These are phyloP conservation scores for Pyrus pyrifolia DNA, from an alignment of 306 rosid species.

Conservation along the genomic window DNA sequence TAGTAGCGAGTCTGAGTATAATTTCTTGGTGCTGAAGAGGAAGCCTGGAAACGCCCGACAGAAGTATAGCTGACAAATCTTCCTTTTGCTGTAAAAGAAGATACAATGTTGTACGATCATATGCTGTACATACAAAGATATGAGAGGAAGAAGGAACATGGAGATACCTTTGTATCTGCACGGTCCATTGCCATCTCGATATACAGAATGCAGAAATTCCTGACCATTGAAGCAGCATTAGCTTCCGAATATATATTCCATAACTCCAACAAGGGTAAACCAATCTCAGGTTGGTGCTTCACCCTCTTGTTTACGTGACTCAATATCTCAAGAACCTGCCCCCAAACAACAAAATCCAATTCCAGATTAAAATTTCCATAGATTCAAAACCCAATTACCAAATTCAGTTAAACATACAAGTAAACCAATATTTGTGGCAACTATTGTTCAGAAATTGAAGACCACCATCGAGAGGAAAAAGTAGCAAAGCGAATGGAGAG, in stretches of 20 bases:
- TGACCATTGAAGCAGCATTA: constrained; percentile 62
- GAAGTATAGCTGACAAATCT: constrained; percentile 65
- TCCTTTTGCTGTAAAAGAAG: constrained; percentile 57
- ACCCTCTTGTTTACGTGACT: constrained; percentile 98
- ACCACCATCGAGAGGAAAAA: background rate
- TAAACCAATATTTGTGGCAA: background rate
- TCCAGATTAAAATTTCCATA: no score
- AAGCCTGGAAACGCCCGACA: constrained; percentile 73
- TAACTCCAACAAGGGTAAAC: constrained; percentile 67
- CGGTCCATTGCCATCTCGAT: constrained; percentile 97
- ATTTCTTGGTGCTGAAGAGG: constrained; percentile 90
- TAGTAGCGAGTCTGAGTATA: constrained; percentile 61
- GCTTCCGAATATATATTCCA: constrained; percentile 71
- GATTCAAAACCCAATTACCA: background rate
- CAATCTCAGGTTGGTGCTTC: constrained; percentile 77
- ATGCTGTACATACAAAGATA: background rate
- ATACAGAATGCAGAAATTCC: constrained; percentile 90
- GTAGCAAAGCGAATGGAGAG: background rate
- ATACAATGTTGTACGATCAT: constrained; percentile 5
- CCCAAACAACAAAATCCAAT: background rate
- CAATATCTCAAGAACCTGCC: constrained; percentile 91
- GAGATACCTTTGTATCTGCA: constrained; percentile 42
- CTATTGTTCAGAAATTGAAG: background rate
- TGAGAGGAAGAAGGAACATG: background rate
- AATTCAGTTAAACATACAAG: background rate